These are phyloP conservation scores for Candida sonorensis DNA, from an alignment of 805 yeast species.

Conservation along the genomic window DNA sequence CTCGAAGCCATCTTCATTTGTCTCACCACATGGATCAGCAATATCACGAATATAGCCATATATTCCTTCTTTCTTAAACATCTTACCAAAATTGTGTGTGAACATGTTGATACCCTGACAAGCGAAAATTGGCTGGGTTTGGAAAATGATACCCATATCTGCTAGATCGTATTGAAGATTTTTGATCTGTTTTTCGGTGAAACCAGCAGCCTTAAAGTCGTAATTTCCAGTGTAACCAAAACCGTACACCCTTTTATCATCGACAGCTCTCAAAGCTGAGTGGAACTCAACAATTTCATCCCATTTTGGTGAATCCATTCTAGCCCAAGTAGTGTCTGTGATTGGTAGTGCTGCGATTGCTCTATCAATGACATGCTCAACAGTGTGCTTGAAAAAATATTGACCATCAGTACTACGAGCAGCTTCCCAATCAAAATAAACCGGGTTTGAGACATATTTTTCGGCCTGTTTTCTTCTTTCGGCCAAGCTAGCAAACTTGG, in stretches of 20 bases:
- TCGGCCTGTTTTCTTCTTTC: slow-evolving; percentile 11
- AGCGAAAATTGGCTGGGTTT: slow-evolving; percentile 43
- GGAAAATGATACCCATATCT: slow-evolving; percentile 46
- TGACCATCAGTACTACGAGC: slow-evolving; percentile 55
- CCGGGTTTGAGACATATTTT: slow-evolving; percentile 23
- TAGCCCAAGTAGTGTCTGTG: slow-evolving; percentile 56
- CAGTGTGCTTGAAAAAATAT: slow-evolving; percentile 43
- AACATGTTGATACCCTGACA: slow-evolving; percentile 53
- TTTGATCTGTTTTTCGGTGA: slow-evolving; percentile 36
- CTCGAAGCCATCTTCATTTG: slow-evolving; percentile 13
- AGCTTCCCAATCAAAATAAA: slow-evolving; percentile 52
- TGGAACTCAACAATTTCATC: slow-evolving; percentile 44
- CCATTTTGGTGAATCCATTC: slow-evolving; percentile 53
- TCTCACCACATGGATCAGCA: slow-evolving; percentile 9
- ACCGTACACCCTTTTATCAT: slow-evolving; percentile 50
- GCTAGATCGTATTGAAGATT: slow-evolving; percentile 49
- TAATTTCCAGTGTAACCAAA: slow-evolving; percentile 57
- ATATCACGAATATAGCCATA: slow-evolving; percentile 24
- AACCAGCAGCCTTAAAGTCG: slow-evolving; percentile 56
- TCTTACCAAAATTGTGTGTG: slow-evolving; percentile 42
- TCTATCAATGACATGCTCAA: slow-evolving; percentile 48
- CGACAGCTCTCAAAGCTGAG: slow-evolving; percentile 34
- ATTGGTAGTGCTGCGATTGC: slow-evolving; percentile 50
- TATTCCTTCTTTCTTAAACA: slow-evolving; percentile 50
- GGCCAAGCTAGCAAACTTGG: slow-evolving; percentile 15